Evolutionary conservation across 768 basidiomycete species (phyloP).

Genomic region (Hemileccinum rubropunctum): DNA sequence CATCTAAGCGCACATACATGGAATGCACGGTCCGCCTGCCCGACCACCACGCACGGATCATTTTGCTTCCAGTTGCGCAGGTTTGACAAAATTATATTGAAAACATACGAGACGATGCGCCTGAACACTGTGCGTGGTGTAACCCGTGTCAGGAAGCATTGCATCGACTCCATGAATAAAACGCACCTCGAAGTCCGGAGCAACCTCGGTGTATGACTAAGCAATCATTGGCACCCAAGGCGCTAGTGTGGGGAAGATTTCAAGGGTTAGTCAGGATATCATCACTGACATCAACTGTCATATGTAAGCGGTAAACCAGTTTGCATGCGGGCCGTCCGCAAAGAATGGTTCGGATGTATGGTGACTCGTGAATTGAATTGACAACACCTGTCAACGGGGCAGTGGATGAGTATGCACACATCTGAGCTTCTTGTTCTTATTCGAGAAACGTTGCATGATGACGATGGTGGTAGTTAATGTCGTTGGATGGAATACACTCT

Average conservation of each 20-base stretch:
- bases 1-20: background rate
- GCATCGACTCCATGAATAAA: constrained; percentile 3
- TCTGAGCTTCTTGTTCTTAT: constrained; percentile 71
- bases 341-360: constrained; percentile 48
- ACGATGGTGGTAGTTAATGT: constrained; percentile 8
- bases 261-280: constrained; percentile 27
- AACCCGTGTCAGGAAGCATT: background rate
- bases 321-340: constrained; percentile 36
- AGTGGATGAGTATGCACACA: constrained; percentile 44
- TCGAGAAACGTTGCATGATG: constrained; percentile 27
- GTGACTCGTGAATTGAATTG: constrained; percentile 65
- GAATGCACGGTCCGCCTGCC: too few species aligned
- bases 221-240: constrained; percentile 73
- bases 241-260: constrained; percentile 24
- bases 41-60: constrained; percentile 34
- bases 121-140: constrained; percentile 45
- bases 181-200: constrained; percentile 77
- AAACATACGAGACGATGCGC: constrained; percentile 65
- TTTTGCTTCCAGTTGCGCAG: constrained; percentile 48
- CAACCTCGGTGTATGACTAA: constrained; percentile 49
- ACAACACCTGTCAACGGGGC: constrained; percentile 47
- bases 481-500: constrained; percentile 45
- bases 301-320: constrained; percentile 7
- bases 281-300: constrained; percentile 38
- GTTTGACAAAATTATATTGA: constrained; percentile 66